These are phyloP conservation scores for Verticillium tricorpus DNA, from an alignment of 2,329 filamentous ascomycete species.

Conservation along the genomic window DNA sequence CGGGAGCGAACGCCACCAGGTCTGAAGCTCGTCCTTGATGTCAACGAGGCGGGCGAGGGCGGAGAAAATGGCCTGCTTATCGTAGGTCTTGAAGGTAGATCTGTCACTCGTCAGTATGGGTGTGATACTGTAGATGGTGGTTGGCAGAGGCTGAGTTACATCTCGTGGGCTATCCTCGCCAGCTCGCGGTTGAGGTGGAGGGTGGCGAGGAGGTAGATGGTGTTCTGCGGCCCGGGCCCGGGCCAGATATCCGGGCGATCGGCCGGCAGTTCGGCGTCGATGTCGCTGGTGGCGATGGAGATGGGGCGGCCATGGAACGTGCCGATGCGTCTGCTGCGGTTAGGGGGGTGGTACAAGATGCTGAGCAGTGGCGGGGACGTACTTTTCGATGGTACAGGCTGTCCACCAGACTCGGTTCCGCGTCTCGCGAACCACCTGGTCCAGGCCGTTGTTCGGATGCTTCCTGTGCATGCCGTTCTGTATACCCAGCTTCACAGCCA, in stretches of 20 bases:
- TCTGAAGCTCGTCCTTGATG: conserved; percentile 29
- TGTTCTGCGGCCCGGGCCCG: conserved; percentile 33
- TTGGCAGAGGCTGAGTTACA: conserved; percentile 21
- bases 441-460: conserved; percentile 41
- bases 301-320: conserved; percentile 51
- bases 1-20: conserved; percentile 32
- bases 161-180: conserved; percentile 32
- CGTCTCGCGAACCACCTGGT: conserved; percentile 43
- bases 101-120: conserved; percentile 15
- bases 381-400: conserved; percentile 52
- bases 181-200: conserved; percentile 30
- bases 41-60: conserved; percentile 27
- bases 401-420: conserved; percentile 56
- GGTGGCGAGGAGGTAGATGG: conserved; percentile 41
- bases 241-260: conserved; percentile 39
- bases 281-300: conserved; percentile 47
- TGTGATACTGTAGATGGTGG: not conserved
- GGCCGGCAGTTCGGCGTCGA: conserved; percentile 48
- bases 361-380: conserved; percentile 7
- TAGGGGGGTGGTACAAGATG: not conserved
- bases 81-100: conserved; percentile 26
- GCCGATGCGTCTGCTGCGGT: conserved; percentile 39
- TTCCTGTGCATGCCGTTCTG: conserved; percentile 57
- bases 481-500: conserved; percentile 52
- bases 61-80: conserved; percentile 25